Percentiles rank a stretch among this genome's conserved stretches.
These are phyloP conservation scores for Venturia aucupariae DNA, from an alignment of 2,329 filamentous ascomycete genomes.

Conservation along the genomic window DNA sequence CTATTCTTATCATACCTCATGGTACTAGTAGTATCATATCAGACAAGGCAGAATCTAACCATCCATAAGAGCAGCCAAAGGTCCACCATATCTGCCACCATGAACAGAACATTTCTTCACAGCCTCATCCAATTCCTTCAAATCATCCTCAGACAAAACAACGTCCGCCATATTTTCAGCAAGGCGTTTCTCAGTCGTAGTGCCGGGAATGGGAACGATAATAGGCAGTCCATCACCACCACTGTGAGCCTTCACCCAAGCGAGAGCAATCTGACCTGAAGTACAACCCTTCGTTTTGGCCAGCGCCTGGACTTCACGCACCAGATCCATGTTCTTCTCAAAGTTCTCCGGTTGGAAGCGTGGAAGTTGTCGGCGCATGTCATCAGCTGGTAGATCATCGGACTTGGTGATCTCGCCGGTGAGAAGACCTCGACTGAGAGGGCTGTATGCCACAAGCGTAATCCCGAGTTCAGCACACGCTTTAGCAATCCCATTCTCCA, in stretches of 20 bases:
- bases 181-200: slow-evolving; percentile 28
- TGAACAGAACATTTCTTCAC: slow-evolving; percentile 4
- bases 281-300: slow-evolving; percentile 48
- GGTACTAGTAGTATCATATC: no score
- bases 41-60: not conserved
- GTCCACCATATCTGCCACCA: slow-evolving; percentile 8
- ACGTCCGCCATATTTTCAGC: slow-evolving; percentile 30
- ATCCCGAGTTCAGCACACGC: slow-evolving; percentile 55
- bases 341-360: slow-evolving; percentile 57
- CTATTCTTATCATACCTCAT: no score
- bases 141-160: not conserved
- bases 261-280: slow-evolving; percentile 39
- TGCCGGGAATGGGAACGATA: slow-evolving; percentile 37
- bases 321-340: slow-evolving; percentile 54
- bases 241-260: slow-evolving; percentile 39
- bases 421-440: slow-evolving; percentile 54
- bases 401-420: slow-evolving; percentile 32
- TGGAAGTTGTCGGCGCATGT: slow-evolving; percentile 33
- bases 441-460: slow-evolving; percentile 63
- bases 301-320: slow-evolving; percentile 46
- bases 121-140: slow-evolving; percentile 6
- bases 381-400: slow-evolving; percentile 30
- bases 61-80: slow-evolving; percentile 5
- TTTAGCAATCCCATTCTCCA: slow-evolving; percentile 49
- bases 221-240: slow-evolving; percentile 34